Base-by-base conservation (phyloP, 768 basidiomycete species). In the Solioccasus polychromus region DNA sequence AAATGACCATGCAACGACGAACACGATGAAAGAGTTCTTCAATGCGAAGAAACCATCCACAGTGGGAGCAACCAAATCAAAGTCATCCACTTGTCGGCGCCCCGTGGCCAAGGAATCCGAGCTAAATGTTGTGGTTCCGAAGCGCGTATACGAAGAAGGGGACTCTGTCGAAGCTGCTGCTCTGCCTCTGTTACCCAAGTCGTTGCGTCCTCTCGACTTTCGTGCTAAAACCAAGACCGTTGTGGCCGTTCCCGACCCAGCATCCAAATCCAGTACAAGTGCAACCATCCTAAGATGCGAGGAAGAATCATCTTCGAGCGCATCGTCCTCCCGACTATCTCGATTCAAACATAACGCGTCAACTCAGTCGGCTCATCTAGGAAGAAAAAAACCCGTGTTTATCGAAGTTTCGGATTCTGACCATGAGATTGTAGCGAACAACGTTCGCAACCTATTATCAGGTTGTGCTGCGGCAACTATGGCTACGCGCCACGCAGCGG, bases 121-220 rank as follows among this genome's bases (percentile, higher is more conserved):
- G 9, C 15, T 6, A 8, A 31, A 48, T 12, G 23, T 35, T 19
- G 8, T 29, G 7, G 22, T 29, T 24, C 46, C 34, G 17, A 51
- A 32, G n/a, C 25, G 36, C 8, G n/a, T 34, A 25, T 35, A 39
- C 19, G 47, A 52, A 25, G 53, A 42, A 22, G 45, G 37, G 3
- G 39, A 46, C 28, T 50, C 46, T 30, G 6, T 12, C 14, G 53
- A 53, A 6, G 36, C 24, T 1, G 32, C 19, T n/a, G 0, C 25
- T 18, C 38, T 47, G 11, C 28, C 35, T 29, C 23, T 31, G 1
- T 40, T 63, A 12, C 39, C 54, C 17, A 53, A 48, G 50, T 48
- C 53, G 11, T 48, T 14, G 15, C 62, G 62, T n/a, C 62, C 62
- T 1, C 62, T 63, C 12, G 62, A 64, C n/a, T 18, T 62, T 12